A percentile compares a stretch with the other conserved stretches of the same genome.
Evolutionary conservation across 2,329 filamentous ascomycete species (phyloP).

Genomic region (Diaporthe sp.): DNA sequence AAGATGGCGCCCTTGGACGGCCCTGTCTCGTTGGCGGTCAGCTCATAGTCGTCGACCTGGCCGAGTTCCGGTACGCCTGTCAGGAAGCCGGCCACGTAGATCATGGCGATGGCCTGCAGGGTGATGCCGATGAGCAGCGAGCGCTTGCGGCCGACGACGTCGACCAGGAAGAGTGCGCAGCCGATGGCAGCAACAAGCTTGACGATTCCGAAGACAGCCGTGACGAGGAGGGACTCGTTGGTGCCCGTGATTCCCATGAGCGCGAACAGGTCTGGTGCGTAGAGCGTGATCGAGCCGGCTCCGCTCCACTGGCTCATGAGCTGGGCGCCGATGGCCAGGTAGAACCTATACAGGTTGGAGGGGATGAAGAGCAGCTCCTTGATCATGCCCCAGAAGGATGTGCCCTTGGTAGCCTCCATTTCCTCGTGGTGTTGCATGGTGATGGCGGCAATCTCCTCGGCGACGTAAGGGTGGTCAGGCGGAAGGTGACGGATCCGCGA

Average conservation of each 20-base stretch:
- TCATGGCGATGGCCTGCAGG: conserved; percentile 72
- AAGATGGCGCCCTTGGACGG: conserved; percentile 78
- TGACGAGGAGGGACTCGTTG: conserved; percentile 79
- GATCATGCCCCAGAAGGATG: conserved; percentile 74
- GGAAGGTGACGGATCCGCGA: conserved; percentile 71
- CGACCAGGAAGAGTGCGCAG: conserved; percentile 84
- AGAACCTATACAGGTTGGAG: conserved; percentile 80
- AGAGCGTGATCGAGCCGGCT: conserved; percentile 81
- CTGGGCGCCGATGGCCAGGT: conserved; percentile 77
- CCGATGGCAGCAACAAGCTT: conserved; percentile 77
- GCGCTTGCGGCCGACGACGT: conserved; percentile 82
- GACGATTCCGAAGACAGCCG: conserved; percentile 81
- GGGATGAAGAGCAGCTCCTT: conserved; percentile 78
- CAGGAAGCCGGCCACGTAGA: conserved; percentile 74
- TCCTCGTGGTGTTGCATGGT: conserved; percentile 77
- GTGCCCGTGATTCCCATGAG: conserved; percentile 79
- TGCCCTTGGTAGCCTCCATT: conserved; percentile 77
- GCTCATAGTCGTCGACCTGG: conserved; percentile 60
- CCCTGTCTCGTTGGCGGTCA: conserved; percentile 63
- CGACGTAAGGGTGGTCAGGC: conserved; percentile 71
- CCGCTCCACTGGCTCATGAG: conserved; percentile 82
- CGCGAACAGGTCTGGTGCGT: conserved; percentile 80
- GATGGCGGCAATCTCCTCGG: conserved; percentile 74
- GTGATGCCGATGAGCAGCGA: conserved; percentile 72
- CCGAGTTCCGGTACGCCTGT: conserved; percentile 73